A percentile compares a stretch with the other conserved stretches of the same genome.
Conservation (phyloP, 768 basidiomycete species). For the Boletus speciosus region DNA sequence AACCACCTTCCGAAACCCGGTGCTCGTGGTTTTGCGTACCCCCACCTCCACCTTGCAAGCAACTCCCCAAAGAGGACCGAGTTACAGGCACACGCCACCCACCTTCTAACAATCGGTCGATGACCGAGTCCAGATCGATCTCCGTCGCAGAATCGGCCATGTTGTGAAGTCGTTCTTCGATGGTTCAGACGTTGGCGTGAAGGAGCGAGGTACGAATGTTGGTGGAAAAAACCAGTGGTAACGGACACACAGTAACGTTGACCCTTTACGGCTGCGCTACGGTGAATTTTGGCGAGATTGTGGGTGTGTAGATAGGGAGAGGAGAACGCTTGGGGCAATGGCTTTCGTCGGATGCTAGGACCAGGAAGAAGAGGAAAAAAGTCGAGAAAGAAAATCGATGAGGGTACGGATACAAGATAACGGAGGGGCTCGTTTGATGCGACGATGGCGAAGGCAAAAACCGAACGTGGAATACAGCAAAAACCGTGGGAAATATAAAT, state of each 20-base stretch:
- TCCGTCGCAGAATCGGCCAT: slow-evolving; percentile 86
- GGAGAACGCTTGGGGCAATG: slow-evolving; percentile 5
- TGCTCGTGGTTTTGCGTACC: neutral
- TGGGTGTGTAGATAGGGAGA: neutral
- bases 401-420: slow-evolving; percentile 33
- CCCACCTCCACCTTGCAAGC: neutral
- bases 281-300: slow-evolving; percentile 20
- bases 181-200: slow-evolving; percentile 18
- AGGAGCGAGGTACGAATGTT: slow-evolving; percentile 12
- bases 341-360: slow-evolving; percentile 25
- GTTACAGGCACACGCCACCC: slow-evolving; percentile 38
- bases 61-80: slow-evolving; percentile 19
- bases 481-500: slow-evolving; percentile 28
- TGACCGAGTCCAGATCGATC: slow-evolving; percentile 99
- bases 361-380: slow-evolving; percentile 11
- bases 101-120: slow-evolving; percentile 98
- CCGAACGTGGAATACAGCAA: slow-evolving; percentile 29
- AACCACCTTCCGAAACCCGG: neutral
- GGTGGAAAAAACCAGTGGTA: slow-evolving; percentile 25
- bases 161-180: slow-evolving; percentile 16
- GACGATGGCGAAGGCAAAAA: slow-evolving; percentile 29
- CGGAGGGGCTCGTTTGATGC: slow-evolving; percentile 31
- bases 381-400: slow-evolving; percentile 31
- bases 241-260: slow-evolving; percentile 17
- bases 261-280: slow-evolving; percentile 18